Conservation (phyloP, 371 early-diverging fungal species). For the Vairimorpha necatrix region DNA sequence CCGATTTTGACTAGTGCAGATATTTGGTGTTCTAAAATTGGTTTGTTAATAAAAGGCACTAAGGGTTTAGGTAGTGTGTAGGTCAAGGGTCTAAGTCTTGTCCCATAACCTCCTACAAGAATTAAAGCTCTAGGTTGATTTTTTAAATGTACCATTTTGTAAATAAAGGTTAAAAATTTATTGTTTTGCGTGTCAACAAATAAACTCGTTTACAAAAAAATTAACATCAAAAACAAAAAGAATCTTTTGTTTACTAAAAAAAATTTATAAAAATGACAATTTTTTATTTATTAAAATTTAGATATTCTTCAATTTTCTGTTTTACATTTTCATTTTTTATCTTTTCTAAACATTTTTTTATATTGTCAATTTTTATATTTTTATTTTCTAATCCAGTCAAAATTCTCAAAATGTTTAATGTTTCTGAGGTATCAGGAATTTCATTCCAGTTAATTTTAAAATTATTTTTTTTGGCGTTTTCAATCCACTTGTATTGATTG, state of each 20-base stretch:
- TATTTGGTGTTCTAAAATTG: constrained; percentile 97
- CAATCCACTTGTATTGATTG: background rate
- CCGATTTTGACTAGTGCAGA: constrained; percentile 89
- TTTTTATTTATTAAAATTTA: background rate
- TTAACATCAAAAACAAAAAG: background rate
- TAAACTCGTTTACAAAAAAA: background rate
- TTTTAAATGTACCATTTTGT: constrained; percentile 14
- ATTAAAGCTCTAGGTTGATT: constrained; percentile 75
- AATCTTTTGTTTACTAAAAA: background rate
- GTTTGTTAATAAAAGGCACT: constrained; percentile 93
- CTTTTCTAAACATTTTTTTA: background rate
- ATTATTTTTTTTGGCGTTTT: background rate
- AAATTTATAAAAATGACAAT: background rate
- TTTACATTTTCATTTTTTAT: background rate
- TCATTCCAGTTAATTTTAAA: background rate
- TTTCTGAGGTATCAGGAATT: background rate
- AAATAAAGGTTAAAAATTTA: background rate
- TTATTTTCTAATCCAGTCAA: background rate
- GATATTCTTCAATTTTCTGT: background rate
- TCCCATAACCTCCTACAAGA: constrained; percentile 97
- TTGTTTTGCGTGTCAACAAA: too few species aligned
- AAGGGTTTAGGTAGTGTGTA: constrained; percentile 93
- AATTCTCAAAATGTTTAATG: background rate
- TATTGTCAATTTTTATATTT: background rate
- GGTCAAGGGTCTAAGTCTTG: constrained; percentile 92